Percentiles rank a stretch among this genome's conserved stretches.
Conservation (phyloP, 2,329 filamentous ascomycete species). For the Talaromyces albobiverticillius region DNA sequence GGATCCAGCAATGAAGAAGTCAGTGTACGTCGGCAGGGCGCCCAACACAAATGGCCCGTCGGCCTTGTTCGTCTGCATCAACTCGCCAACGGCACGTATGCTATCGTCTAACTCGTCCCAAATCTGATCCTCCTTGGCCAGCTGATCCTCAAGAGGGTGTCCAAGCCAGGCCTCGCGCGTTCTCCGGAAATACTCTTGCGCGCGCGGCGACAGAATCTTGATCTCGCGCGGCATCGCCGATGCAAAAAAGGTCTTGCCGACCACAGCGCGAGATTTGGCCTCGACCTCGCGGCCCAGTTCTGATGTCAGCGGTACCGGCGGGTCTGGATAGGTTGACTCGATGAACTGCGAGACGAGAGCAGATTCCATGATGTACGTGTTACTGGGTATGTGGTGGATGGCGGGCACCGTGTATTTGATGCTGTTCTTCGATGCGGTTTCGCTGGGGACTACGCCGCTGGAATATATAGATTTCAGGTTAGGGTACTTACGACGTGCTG, state of each 20-base stretch:
- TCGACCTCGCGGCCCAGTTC: conserved; percentile 35
- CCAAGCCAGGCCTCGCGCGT: conserved; percentile 37
- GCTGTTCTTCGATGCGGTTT: conserved; percentile 15
- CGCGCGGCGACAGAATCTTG: conserved; percentile 33
- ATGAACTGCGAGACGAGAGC: conserved; percentile 39
- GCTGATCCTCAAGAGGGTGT: conserved; percentile 34
- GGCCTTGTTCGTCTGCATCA: conserved; percentile 32
- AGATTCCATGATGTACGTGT: conserved; percentile 43
- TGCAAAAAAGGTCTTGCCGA: conserved; percentile 26
- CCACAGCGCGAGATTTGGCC: conserved; percentile 25
- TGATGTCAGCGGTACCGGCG: conserved; percentile 32
- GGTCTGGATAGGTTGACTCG: conserved; percentile 39
- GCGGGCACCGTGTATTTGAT: conserved; percentile 41
- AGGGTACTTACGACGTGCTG: too few species aligned
- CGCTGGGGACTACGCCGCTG: conserved; percentile 21
- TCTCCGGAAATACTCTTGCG: conserved; percentile 39
- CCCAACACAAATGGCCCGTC: conserved; percentile 42
- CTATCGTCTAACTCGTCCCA: conserved; percentile 20
- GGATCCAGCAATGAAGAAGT: conserved; percentile 41
- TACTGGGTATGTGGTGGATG: conserved; percentile 40
- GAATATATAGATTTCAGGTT: not conserved
- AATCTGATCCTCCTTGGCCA: conserved; percentile 8
- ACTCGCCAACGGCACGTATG: conserved; percentile 27
- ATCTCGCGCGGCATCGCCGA: conserved; percentile 40
- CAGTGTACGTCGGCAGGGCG: conserved; percentile 31